Evolutionary conservation across 495 filamentous ascomycete genomes (phyloP).

Genomic region (Aspergillus affinis): DNA sequence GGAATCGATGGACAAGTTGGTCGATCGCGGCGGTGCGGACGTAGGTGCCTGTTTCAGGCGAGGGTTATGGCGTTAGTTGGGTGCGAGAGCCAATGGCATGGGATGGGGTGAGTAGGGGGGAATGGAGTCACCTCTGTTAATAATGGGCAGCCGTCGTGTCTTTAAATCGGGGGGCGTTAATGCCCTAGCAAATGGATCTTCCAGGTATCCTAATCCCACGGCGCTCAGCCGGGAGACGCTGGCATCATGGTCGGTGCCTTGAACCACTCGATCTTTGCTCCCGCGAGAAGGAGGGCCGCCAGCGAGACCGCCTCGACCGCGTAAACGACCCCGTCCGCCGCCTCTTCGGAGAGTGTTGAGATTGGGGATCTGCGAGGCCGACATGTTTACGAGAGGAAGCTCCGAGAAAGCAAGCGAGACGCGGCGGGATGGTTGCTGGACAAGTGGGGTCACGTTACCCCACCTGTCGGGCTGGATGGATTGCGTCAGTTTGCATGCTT

Average conservation of each 20-base stretch:
- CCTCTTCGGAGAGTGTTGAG: constrained; percentile 64
- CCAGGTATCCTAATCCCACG: constrained; percentile 80
- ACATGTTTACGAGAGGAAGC: constrained; percentile 50
- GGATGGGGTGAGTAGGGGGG: not conserved
- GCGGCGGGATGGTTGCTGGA: not conserved
- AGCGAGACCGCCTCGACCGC: constrained; percentile 37
- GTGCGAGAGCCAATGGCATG: not conserved
- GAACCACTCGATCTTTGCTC: constrained; percentile 62
- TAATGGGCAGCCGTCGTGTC: constrained; percentile 73
- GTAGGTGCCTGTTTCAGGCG: constrained; percentile 71
- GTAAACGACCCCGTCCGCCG: constrained; percentile 43
- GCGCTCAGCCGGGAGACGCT: constrained; percentile 85
- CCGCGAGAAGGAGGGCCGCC: constrained; percentile 23
- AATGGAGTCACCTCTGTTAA: constrained; percentile 72
- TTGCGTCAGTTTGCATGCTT: too few species aligned
- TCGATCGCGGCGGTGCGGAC: constrained; percentile 88
- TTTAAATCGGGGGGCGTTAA: constrained; percentile 55
- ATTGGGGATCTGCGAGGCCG: constrained; percentile 72
- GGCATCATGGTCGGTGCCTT: constrained; percentile 90
- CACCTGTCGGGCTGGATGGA: not conserved
- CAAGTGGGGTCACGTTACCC: not conserved
- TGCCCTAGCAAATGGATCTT: constrained; percentile 71
- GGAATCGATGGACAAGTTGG: constrained; percentile 69
- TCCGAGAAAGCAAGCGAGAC: constrained; percentile 19
- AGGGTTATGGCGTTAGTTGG: not conserved